phyloP scores from a whole-genome alignment of 2,329 filamentous ascomycete genomes.

The Botryosphaeria dothidea region DNA sequence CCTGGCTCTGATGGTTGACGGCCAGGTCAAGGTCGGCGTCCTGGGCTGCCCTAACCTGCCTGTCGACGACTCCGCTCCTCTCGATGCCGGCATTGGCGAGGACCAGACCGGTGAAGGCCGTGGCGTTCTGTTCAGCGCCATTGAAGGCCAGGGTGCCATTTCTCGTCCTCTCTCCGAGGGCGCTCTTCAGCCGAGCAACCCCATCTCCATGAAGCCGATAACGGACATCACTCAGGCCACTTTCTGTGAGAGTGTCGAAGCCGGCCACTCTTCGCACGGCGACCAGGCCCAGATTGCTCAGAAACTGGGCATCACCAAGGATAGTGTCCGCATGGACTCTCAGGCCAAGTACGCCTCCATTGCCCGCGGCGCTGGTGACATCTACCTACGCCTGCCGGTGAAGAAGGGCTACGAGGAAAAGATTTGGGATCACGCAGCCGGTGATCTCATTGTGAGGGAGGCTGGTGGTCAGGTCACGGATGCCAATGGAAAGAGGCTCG shows the following conservation, averaged over 20 bases:
- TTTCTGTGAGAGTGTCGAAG: conserved; percentile 96
- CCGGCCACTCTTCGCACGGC: conserved; percentile 84
- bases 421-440: conserved; percentile 98
- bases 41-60: conserved; percentile 95
- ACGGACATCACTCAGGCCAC: conserved; percentile 75
- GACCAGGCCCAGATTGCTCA: conserved; percentile 84
- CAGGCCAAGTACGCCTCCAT: conserved; percentile 98
- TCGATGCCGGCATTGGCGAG: conserved; percentile 71
- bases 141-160: conserved; percentile 76
- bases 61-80: conserved; percentile 72
- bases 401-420: conserved; percentile 93
- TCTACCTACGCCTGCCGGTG: conserved; percentile 88
- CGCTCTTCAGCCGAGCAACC: conserved; percentile 55
- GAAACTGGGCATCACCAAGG: conserved; percentile 81
- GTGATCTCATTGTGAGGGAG: conserved; percentile 90
- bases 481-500: conserved; percentile 76
- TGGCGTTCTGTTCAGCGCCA: conserved; percentile 86
- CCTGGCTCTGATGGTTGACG: conserved; percentile 87
- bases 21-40: conserved; percentile 90
- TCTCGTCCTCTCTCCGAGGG: conserved; percentile 69
- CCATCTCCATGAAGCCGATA: conserved; percentile 79
- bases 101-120: conserved; percentile 75
- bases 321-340: conserved; percentile 94
- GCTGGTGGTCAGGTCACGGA: conserved; percentile 92
- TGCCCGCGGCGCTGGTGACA: conserved; percentile 87